phyloP scores from a whole-genome alignment of 73 alveolate species.

The Paramecium tetraurelia region DNA sequence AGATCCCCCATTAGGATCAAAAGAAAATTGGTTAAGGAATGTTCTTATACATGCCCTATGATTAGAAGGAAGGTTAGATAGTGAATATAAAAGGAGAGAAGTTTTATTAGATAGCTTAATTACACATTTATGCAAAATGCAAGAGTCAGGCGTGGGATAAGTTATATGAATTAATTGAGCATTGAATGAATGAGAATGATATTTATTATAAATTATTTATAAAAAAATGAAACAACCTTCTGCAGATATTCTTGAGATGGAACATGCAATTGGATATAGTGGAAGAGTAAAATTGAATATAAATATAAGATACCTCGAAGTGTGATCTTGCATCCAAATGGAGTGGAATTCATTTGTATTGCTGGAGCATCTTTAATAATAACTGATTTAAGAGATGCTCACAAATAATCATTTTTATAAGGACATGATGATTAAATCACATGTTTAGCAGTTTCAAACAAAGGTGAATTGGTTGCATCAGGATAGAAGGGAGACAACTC shows the following conservation, averaged over 20 bases:
- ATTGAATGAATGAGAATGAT: background rate
- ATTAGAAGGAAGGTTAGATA: background rate
- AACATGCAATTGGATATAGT: slow-evolving; percentile 94
- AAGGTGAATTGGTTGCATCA: slow-evolving; percentile 87
- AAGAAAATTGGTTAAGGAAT: background rate
- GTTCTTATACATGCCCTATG: background rate
- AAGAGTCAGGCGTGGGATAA: slow-evolving; percentile 70
- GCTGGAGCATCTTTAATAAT: slow-evolving; percentile 94
- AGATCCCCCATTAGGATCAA: slow-evolving; percentile 9
- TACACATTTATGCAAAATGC: slow-evolving; percentile 28
- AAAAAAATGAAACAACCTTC: background rate
- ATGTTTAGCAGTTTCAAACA: slow-evolving; percentile 84
- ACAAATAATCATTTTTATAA: slow-evolving; percentile 85
- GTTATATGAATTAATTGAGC: background rate
- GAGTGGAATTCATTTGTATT: slow-evolving; percentile 78
- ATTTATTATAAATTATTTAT: background rate
- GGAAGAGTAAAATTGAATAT: slow-evolving; percentile 66
- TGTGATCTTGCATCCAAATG: slow-evolving; percentile 90
- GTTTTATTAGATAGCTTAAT: background rate
- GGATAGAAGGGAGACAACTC: slow-evolving; percentile 96
- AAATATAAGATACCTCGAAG: slow-evolving; percentile 69
- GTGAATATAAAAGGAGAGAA: slow-evolving; percentile 2
- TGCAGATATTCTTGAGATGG: slow-evolving; percentile 83
- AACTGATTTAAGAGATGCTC: slow-evolving; percentile 93
- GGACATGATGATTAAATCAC: slow-evolving; percentile 97